Evolutionary conservation across 2,329 filamentous ascomycete genomes (phyloP).

Genomic region (Huntiella savannae): DNA sequence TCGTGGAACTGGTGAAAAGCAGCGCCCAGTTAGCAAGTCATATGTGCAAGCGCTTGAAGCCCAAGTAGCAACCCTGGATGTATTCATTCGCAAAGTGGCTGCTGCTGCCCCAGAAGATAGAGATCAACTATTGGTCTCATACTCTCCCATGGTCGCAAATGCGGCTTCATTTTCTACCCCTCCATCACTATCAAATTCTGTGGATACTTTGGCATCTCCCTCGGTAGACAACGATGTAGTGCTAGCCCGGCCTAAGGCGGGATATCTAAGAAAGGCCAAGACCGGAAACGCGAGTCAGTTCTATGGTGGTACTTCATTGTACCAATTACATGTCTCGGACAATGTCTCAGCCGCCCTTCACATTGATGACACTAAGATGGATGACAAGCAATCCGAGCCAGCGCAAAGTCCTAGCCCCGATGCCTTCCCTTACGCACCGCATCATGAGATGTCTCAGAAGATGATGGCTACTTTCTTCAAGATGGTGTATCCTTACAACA

Average conservation of each 20-base stretch:
- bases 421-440: slow-evolving; percentile 22
- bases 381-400: not conserved
- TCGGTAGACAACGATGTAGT: slow-evolving; percentile 7
- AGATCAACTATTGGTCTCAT: slow-evolving; percentile 24
- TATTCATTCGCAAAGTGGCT: slow-evolving; percentile 25
- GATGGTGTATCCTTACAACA: slow-evolving; percentile 28
- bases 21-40: slow-evolving; percentile 25
- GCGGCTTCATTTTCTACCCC: slow-evolving; percentile 12
- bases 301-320: slow-evolving; percentile 8
- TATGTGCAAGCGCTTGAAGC: slow-evolving; percentile 29
- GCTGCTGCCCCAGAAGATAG: slow-evolving; percentile 21
- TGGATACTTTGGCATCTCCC: not conserved
- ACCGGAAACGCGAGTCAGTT: slow-evolving; percentile 5
- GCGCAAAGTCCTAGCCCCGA: slow-evolving; percentile 8
- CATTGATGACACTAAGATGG: not conserved
- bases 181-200: not conserved
- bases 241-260: slow-evolving; percentile 13
- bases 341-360: not conserved
- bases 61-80: slow-evolving; percentile 26
- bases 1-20: slow-evolving; percentile 24
- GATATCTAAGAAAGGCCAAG: slow-evolving; percentile 18
- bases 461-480: slow-evolving; percentile 30
- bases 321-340: slow-evolving; percentile 5
- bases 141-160: not conserved
- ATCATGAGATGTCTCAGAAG: slow-evolving; percentile 24